Base-by-base conservation (phyloP, 2,329 filamentous ascomycete genomes). In the Lasiodiplodia sp. region DNA sequence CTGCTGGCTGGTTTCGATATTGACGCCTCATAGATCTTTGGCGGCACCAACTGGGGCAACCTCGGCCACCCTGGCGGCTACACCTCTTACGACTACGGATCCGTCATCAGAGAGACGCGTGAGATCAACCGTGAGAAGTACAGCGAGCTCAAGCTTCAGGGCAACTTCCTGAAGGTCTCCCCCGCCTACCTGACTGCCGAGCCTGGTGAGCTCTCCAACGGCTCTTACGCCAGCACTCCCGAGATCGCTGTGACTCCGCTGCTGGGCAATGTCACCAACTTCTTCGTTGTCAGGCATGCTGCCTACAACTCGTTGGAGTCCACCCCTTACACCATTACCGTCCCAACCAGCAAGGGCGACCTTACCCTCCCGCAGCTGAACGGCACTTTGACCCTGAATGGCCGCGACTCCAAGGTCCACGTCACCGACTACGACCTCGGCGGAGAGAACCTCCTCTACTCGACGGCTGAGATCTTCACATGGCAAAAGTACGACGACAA, bases 31-130 rank as follows among this genome's bases (percentile, higher is more conserved):
- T 18, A 87, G 86, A 89, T 86, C 0, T 92, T 86, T 71, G 92
- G 92, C 16, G 92, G 92, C 6, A 94, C 92, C 0, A 96, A 95
- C 75, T 95, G 92, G 92, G 92, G 92, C 0, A 94, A 79, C 70
- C 78, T 93, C 4, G 91, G 92, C 0, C 88, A 93, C 71, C 85
- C 89, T 11, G 89, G 88, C 51, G 82, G 76, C 8, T 84, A 85
- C 72, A 84, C 83, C 0, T 86, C 83, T 3, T 89, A 89, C 73
- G 87, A 90, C 72, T 89, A 89, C 72, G 86, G 86, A 5, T 83
- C 88, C 4, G 82, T 84, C 7, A 92, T 95, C 65, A 84, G 86
- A 1, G 92, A 96, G 75, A 88, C 92, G 52, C 86, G 92, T 28
- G 86, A 86, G 1, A 82, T 95, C 3, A 80, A 84, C 34, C 86